phyloP scores from a whole-genome alignment of 306 rosid genomes.

The Carpinus viminea region DNA sequence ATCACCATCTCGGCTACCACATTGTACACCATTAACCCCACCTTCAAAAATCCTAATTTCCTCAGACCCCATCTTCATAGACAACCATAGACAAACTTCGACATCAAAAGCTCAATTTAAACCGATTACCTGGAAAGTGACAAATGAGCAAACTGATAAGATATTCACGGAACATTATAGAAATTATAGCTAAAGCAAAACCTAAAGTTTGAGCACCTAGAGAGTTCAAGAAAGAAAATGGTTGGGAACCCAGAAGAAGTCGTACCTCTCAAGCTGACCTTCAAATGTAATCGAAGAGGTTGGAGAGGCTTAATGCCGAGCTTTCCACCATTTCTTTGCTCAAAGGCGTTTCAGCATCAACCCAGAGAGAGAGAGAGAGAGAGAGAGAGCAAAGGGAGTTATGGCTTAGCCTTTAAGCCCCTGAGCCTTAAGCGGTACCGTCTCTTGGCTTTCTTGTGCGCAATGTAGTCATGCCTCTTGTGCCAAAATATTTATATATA shows the following conservation, averaged over 20 bases:
- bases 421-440: too few relatives aligned
- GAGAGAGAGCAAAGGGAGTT: too few relatives aligned
- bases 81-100: not conserved
- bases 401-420: too few relatives aligned
- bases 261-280: not conserved
- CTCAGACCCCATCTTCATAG: not conserved
- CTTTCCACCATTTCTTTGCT: not conserved
- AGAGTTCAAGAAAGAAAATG: not conserved
- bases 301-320: not conserved
- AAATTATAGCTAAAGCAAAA: not conserved
- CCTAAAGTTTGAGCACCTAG: too few relatives aligned
- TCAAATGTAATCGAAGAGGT: not conserved
- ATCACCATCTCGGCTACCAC: not conserved
- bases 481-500: too few relatives aligned
- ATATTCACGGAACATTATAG: not conserved
- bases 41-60: not conserved
- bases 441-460: too few relatives aligned
- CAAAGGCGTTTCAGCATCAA: too few relatives aligned
- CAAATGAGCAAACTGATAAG: not conserved
- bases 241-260: not conserved
- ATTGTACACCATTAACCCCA: not conserved
- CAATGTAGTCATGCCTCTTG: too few relatives aligned
- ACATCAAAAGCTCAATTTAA: not conserved
- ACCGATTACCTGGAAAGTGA: not conserved
- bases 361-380: too few relatives aligned